phyloP scores from a whole-genome alignment of 1,284 basidiomycete genomes.

The Hortiboletus rubellus region DNA sequence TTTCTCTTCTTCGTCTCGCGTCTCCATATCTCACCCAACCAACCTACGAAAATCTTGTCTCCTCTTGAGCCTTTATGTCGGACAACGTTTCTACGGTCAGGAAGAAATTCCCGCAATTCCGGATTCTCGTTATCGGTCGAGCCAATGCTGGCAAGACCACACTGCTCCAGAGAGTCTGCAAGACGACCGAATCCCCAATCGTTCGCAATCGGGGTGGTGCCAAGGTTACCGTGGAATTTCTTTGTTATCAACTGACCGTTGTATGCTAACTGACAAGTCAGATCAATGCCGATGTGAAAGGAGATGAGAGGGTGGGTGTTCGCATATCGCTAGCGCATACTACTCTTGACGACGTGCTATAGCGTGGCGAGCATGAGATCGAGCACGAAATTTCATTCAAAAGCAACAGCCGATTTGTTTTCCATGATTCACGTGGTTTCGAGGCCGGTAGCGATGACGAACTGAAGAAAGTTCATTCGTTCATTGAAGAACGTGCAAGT shows the following conservation, averaged over 20 bases:
- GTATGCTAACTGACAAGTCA: neutral
- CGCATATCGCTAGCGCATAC: neutral
- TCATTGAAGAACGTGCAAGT: conserved; percentile 16
- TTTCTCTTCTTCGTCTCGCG: no score
- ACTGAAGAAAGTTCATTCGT: conserved; percentile 19
- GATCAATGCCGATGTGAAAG: neutral
- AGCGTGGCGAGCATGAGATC: conserved; percentile 37
- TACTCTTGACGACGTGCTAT: neutral
- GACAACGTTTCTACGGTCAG: neutral
- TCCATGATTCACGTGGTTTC: conserved; percentile 35
- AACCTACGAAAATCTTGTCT: no score
- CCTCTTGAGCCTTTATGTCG: neutral
- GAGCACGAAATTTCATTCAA: conserved; percentile 31
- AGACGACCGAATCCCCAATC: conserved; percentile 1
- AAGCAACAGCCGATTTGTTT: conserved; percentile 21
- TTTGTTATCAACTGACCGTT: neutral
- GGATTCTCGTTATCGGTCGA: conserved; percentile 5
- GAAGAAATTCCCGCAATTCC: conserved; percentile 1
- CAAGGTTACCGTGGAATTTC: neutral
- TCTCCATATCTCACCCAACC: no score
- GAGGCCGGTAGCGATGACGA: conserved; percentile 27
- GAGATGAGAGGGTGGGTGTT: neutral
- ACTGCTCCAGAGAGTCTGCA: conserved; percentile 3
- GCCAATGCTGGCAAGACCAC: conserved; percentile 7
- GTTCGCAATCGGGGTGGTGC: neutral